Evolutionary conservation across 768 basidiomycete genomes (phyloP).

Genomic region (Auricularia heimuer): DNA sequence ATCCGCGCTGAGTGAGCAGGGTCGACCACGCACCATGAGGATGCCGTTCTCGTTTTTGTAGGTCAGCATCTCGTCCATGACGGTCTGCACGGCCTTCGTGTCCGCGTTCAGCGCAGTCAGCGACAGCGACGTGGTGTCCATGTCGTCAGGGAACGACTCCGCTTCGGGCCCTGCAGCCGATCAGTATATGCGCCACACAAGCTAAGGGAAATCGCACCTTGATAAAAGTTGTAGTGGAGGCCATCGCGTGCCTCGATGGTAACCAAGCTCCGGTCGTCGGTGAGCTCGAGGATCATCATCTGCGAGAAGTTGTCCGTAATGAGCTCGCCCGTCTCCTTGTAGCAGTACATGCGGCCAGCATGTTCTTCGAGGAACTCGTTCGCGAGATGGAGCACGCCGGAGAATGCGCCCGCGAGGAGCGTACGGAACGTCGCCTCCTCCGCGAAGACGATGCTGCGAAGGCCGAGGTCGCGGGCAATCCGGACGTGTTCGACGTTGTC

Average conservation of each 20-base stretch:
- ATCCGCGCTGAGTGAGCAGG: constrained; percentile 3
- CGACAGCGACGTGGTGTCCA: constrained; percentile 50
- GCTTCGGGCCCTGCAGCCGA: constrained; percentile 29
- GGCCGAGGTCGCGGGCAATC: constrained; percentile 45
- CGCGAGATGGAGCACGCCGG: constrained; percentile 35
- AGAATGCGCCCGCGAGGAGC: constrained; percentile 32
- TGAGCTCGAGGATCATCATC: constrained; percentile 46
- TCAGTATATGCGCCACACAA: background rate
- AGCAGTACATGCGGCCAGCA: constrained; percentile 33
- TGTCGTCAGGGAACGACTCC: constrained; percentile 40
- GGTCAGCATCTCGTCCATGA: constrained; percentile 51
- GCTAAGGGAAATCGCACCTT: constrained; percentile 21
- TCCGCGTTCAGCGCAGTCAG: constrained; percentile 31
- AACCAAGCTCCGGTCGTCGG: constrained; percentile 30
- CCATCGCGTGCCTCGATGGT: background rate
- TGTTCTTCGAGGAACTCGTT: constrained; percentile 30
- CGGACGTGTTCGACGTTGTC: constrained; percentile 52
- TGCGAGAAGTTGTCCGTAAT: constrained; percentile 49
- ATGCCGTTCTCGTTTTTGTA: constrained; percentile 43
- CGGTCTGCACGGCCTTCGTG: constrained; percentile 22
- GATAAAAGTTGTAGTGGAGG: constrained; percentile 43
- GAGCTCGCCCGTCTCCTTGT: constrained; percentile 31
- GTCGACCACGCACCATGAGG: constrained; percentile 27
- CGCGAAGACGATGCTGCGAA: constrained; percentile 46
- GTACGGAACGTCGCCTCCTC: constrained; percentile 30